Conservation (phyloP, 805 yeast species). For the Kurtzmaniella cleridarum region DNA sequence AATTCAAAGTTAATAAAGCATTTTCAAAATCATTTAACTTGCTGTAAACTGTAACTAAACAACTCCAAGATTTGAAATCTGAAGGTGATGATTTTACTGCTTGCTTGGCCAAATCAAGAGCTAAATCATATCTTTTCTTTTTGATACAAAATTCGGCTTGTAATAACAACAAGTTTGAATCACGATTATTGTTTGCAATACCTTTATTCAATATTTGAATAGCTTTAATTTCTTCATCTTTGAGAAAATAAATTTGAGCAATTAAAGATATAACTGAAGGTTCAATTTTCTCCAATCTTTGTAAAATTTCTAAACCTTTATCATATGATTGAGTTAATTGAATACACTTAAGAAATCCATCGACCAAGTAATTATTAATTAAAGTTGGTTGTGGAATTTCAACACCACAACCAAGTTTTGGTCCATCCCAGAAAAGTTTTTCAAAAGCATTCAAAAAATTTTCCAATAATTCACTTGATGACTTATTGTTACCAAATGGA, state of each 20-base stretch:
- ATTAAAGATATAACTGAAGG: conserved; percentile 54
- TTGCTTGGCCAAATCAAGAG: conserved; percentile 52
- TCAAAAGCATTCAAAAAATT: conserved; percentile 63
- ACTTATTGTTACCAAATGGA: conserved; percentile 53
- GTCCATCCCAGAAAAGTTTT: conserved; percentile 59
- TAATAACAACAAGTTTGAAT: conserved; percentile 47
- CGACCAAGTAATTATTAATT: conserved; percentile 65
- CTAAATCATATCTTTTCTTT: conserved; percentile 50
- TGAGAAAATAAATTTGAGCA: conserved; percentile 47
- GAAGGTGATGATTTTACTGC: conserved; percentile 73
- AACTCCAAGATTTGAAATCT: conserved; percentile 69
- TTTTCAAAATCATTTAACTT: conserved; percentile 61
- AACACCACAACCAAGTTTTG: conserved; percentile 57
- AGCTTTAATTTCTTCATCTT: conserved; percentile 57
- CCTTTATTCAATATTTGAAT: conserved; percentile 48
- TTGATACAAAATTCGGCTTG: conserved; percentile 55
- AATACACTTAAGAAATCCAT: conserved; percentile 62
- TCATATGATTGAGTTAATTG: conserved; percentile 61
- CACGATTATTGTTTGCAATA: conserved; percentile 45
- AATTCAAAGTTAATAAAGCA: conserved; percentile 66
- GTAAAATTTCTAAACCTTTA: conserved; percentile 54
- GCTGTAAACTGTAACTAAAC: conserved; percentile 59
- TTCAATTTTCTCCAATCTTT: conserved; percentile 45
- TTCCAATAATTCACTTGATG: conserved; percentile 36
- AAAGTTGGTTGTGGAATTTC: conserved; percentile 65